Conservation (phyloP, 2,329 filamentous ascomycete genomes). For the Truncatella angustata region DNA sequence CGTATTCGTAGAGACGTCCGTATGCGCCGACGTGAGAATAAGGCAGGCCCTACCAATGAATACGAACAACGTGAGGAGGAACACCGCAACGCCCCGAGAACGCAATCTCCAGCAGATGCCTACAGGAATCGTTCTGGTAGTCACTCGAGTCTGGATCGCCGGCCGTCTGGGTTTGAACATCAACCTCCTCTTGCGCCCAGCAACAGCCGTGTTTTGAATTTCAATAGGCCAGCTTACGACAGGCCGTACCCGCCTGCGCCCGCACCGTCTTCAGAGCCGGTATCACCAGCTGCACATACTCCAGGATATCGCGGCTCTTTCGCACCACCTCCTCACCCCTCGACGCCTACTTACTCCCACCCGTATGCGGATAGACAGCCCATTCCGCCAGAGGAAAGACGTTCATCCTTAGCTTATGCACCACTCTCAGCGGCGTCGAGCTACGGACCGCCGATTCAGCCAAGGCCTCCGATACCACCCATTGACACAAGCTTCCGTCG, state of each 20-base stretch:
- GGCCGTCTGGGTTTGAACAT: conserved; percentile 26
- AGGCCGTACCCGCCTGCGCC: conserved; percentile 10
- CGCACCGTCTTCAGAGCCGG: conserved; percentile 9
- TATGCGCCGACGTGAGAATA: conserved; percentile 80
- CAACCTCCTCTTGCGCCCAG: conserved; percentile 17
- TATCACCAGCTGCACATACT: conserved; percentile 9
- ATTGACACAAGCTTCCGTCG: conserved; percentile 12
- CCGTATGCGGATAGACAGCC: background rate
- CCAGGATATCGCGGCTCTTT: conserved; percentile 20
- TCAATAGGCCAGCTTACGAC: conserved; percentile 2
- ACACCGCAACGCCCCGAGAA: conserved; percentile 23
- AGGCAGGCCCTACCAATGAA: conserved; percentile 50
- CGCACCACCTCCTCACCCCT: background rate
- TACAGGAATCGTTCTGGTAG: conserved; percentile 29
- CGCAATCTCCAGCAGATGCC: conserved; percentile 28
- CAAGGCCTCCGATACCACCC: conserved; percentile 2
- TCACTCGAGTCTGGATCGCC: conserved; percentile 30
- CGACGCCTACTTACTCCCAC: conserved; percentile 2
- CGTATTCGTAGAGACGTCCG: conserved; percentile 91
- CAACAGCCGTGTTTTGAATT: background rate
- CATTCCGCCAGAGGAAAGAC: conserved; percentile 1
- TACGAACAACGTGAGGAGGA: conserved; percentile 65
- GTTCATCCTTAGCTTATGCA: conserved; percentile 6
- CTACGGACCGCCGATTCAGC: conserved; percentile 4
- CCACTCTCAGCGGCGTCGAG: background rate